Percentiles rank a stretch among this genome's conserved stretches.
phyloP scores from a whole-genome alignment of 192 early-diverging fungal genomes.

The Backusella australiensis region DNA sequence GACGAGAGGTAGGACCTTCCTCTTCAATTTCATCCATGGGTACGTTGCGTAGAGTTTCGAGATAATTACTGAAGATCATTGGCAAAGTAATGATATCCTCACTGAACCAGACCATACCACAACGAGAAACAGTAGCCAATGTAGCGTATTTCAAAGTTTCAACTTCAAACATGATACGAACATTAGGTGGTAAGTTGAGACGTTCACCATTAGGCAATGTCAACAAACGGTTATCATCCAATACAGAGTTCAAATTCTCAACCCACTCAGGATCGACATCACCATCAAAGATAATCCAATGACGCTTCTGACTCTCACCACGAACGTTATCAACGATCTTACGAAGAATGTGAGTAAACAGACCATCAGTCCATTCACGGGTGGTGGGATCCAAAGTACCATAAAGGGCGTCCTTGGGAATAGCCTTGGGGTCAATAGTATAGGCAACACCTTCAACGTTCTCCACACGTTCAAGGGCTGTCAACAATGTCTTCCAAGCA shows the following conservation, averaged over 20 bases:
- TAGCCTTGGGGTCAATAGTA: slow-evolving; percentile 98
- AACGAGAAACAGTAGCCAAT: slow-evolving; percentile 95
- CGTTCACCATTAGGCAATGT: slow-evolving; percentile 99
- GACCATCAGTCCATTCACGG: slow-evolving; percentile 98
- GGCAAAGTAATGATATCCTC: slow-evolving; percentile 79
- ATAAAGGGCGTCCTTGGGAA: slow-evolving; percentile 95
- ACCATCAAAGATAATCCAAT: slow-evolving; percentile 99
- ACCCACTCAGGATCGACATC: slow-evolving; percentile 99
- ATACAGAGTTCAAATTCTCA: slow-evolving; percentile 95
- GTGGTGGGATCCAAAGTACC: slow-evolving; percentile 96
- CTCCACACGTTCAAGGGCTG: slow-evolving; percentile 86
- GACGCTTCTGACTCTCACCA: slow-evolving; percentile 89
- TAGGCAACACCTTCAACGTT: slow-evolving; percentile 88
- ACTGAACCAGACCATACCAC: slow-evolving; percentile 99
- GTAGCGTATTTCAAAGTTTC: slow-evolving; percentile 98
- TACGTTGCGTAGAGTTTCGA: slow-evolving; percentile 69
- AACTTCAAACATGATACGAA: slow-evolving; percentile 99
- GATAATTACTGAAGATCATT: slow-evolving; percentile 83
- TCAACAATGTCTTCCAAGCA: slow-evolving; percentile 92
- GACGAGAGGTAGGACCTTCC: slow-evolving; percentile 42
- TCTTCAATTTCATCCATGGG: slow-evolving; percentile 84
- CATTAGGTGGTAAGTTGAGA: slow-evolving; percentile 90
- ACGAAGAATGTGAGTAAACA: slow-evolving; percentile 96
- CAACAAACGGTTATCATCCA: slow-evolving; percentile 97
- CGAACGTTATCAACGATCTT: slow-evolving; percentile 98